Conservation (phyloP, 2,329 filamentous ascomycete species). For the Aspergillus aculeatinus region DNA sequence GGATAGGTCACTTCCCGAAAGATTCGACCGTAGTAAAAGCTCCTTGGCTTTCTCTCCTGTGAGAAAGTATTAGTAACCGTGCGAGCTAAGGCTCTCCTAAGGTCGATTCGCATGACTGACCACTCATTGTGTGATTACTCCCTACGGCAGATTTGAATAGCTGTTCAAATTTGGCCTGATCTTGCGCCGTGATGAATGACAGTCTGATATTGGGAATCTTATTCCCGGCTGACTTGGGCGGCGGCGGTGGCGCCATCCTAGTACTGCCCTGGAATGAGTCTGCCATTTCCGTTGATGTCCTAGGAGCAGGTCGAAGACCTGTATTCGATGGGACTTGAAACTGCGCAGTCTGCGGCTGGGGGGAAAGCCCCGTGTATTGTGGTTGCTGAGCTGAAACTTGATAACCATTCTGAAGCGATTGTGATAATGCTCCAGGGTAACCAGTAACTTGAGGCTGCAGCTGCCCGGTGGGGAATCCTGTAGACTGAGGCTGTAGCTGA, state of each 20-base stretch:
- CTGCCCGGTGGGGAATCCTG: slow-evolving; percentile 59
- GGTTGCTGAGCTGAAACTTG: slow-evolving; percentile 56
- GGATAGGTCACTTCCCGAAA: slow-evolving; percentile 82
- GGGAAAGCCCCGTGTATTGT: slow-evolving; percentile 60
- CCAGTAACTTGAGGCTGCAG: slow-evolving; percentile 50
- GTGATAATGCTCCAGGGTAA: slow-evolving; percentile 45
- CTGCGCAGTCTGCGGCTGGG: slow-evolving; percentile 37
- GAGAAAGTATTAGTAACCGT: slow-evolving; percentile 16
- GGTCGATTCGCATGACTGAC: slow-evolving; percentile 33
- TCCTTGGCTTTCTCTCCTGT: slow-evolving; percentile 81
- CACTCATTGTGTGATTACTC: slow-evolving; percentile 79
- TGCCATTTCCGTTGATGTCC: slow-evolving; percentile 65
- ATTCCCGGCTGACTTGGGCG: slow-evolving; percentile 57
- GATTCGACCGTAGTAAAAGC: slow-evolving; percentile 79
- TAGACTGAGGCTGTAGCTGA: slow-evolving; percentile 65
- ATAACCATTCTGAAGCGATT: slow-evolving; percentile 46
- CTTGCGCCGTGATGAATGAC: slow-evolving; percentile 91
- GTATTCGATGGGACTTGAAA: slow-evolving; percentile 46
- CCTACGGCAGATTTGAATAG: slow-evolving; percentile 94
- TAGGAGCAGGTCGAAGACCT: slow-evolving; percentile 53
- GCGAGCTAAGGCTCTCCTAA: background rate
- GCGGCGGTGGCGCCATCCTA: slow-evolving; percentile 58
- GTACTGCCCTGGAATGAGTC: slow-evolving; percentile 57
- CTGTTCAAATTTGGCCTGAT: slow-evolving; percentile 96
- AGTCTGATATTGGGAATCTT: slow-evolving; percentile 93